These are phyloP conservation scores for Perkinsus olseni DNA, from an alignment of 169 alveolate genomes.

Conservation along the genomic window DNA sequence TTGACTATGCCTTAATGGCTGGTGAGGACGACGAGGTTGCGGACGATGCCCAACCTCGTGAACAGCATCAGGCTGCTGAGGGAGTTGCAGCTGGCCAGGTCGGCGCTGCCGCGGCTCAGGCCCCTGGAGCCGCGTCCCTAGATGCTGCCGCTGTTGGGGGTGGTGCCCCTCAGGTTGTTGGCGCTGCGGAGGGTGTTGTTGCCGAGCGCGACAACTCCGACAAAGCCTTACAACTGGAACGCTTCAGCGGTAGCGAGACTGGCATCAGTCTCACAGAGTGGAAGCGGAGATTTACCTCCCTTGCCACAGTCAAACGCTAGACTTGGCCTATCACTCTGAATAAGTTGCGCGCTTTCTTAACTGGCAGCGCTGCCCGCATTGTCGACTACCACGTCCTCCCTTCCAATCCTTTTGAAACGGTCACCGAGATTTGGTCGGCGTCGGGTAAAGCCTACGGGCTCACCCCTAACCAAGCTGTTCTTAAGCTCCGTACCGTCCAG, in stretches of 20 bases:
- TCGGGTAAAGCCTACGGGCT: neutral
- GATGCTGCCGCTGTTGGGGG: neutral
- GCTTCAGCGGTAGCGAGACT: neutral
- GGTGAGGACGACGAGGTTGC: too few relatives aligned
- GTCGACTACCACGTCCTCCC: neutral
- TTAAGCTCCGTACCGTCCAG: neutral
- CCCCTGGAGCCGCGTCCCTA: neutral
- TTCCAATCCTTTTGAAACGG: neutral
- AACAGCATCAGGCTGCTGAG: neutral
- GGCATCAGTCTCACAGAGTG: neutral
- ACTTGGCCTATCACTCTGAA: neutral
- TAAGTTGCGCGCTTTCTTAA: neutral
- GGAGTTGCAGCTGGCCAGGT: neutral
- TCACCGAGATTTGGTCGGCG: neutral
- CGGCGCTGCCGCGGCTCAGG: neutral
- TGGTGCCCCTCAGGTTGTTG: neutral
- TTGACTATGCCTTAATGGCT: too few relatives aligned
- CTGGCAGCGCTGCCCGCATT: neutral
- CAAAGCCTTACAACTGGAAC: neutral
- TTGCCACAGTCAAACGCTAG: neutral
- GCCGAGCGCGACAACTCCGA: neutral
- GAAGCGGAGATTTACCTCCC: neutral
- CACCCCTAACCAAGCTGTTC: neutral
- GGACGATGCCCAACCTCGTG: too few relatives aligned
- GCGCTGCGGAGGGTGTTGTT: neutral